Evolutionary conservation across 192 early-diverging fungal genomes (phyloP), one percentile per base, ranked within the genome.

Genomic region (Backusella sp.): DNA sequence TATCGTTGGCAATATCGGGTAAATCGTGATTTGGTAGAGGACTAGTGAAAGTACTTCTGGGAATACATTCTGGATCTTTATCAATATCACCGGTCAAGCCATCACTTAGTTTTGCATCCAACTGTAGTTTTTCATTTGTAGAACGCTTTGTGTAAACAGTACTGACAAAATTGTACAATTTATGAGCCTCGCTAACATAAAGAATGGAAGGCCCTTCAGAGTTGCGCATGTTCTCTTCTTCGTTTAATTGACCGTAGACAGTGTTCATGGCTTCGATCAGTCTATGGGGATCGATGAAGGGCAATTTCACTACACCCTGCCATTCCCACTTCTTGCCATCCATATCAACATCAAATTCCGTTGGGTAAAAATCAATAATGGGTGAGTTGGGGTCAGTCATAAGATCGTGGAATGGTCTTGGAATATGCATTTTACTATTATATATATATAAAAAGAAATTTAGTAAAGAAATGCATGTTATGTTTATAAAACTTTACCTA

Each of bases 271-370:
- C 92, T 14, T 86, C 84, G 11, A 97, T 76, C 34, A 99, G 78
- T 35, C 96, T 88, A 67, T 86, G 80, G 73, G 97, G 88, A 77
- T 98, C 95, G 82, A 99, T 96, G 68, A 99, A 99, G 0, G 97
- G 97, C 71, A 99, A 89, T 68, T 97, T 88, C 14, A 93, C 95
- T 11, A 99, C 94, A 19, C 93, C 94, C 83, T 94, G 92, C 98
- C 98, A 99, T 70, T 93, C 88, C 68, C 89, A 92, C 83, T 96
- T 97, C 79, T 99, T 97, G 73, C 97, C 98, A 78, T 99, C 96
- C 76, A 97, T 85, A 82, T 98, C 97, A 36, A 95, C 83, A 66
- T 93, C 91, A 78, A 99, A 98, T 30, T 95, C 89, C 4, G 82
- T 85, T 5, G 98, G 98, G 73, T 99, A 99, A 77, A 98, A 99